phyloP scores from a whole-genome alignment of 441 rosid genomes.

The Jatropha podagrica region DNA sequence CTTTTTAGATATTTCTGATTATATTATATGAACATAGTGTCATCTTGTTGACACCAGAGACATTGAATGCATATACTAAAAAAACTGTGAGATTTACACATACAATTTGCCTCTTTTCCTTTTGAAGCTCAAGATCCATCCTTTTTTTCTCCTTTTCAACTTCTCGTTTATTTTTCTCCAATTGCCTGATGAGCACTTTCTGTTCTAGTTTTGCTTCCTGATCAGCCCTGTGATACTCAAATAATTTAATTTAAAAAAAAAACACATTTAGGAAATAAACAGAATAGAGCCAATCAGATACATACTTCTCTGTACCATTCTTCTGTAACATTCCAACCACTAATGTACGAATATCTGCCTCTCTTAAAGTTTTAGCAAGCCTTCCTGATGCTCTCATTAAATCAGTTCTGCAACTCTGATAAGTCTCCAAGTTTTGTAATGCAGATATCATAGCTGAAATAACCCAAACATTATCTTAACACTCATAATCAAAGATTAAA shows the following conservation, averaged over 20 bases:
- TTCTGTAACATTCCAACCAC: slow-evolving; percentile 54
- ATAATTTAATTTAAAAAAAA: slow-evolving; percentile 6
- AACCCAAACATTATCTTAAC: slow-evolving; percentile 16
- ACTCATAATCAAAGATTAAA: neutral
- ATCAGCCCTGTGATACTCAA: slow-evolving; percentile 46
- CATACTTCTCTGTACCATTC: slow-evolving; percentile 59
- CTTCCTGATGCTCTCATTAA: slow-evolving; percentile 54
- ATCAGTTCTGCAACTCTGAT: slow-evolving; percentile 34
- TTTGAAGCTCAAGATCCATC: slow-evolving; percentile 56
- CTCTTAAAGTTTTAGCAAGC: slow-evolving; percentile 56
- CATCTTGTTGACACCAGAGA: neutral
- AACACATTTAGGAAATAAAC: neutral
- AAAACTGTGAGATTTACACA: slow-evolving; percentile 17
- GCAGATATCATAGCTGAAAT: slow-evolving; percentile 64
- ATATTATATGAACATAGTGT: neutral
- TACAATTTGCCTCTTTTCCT: slow-evolving; percentile 64
- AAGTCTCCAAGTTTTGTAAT: slow-evolving; percentile 44
- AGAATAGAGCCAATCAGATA: slow-evolving; percentile 12
- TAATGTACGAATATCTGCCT: slow-evolving; percentile 59
- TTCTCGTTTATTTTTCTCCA: slow-evolving; percentile 68
- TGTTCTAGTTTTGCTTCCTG: slow-evolving; percentile 63
- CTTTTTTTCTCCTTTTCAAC: slow-evolving; percentile 76
- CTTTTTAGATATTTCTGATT: neutral
- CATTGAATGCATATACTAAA: neutral
- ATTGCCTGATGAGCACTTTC: slow-evolving; percentile 53